phyloP scores from a whole-genome alignment of 257 asterid species.

The Linderniella brevidens region DNA sequence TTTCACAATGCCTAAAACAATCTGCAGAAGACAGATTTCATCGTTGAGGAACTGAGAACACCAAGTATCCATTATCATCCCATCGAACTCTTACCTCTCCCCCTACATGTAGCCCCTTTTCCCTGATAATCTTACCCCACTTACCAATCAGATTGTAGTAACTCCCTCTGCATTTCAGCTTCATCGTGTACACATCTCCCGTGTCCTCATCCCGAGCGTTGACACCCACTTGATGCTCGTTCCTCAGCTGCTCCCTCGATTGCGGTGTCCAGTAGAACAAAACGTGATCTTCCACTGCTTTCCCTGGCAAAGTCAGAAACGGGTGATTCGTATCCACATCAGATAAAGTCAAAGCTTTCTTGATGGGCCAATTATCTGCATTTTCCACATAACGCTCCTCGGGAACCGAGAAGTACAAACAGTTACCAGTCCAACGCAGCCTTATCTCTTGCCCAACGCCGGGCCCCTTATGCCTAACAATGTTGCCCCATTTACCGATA shows the following conservation, averaged over 20 bases:
- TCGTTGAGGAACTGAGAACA: slow-evolving; percentile 40
- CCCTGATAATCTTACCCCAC: slow-evolving; percentile 65
- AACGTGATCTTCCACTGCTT: slow-evolving; percentile 55
- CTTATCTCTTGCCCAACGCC: slow-evolving; percentile 56
- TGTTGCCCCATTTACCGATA: slow-evolving; percentile 60
- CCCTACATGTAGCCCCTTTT: slow-evolving; percentile 42
- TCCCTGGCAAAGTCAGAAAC: slow-evolving; percentile 61
- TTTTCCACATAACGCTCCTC: slow-evolving; percentile 26
- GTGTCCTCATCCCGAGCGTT: slow-evolving; percentile 59
- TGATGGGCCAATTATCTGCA: slow-evolving; percentile 51
- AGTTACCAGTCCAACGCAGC: slow-evolving; percentile 40
- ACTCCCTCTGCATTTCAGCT: too few species aligned
- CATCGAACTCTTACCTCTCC: slow-evolving; percentile 51
- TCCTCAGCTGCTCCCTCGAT: slow-evolving; percentile 49
- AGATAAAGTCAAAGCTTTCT: slow-evolving; percentile 51
- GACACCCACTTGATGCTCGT: slow-evolving; percentile 44
- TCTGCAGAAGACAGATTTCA: not conserved
- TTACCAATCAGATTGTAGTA: slow-evolving; percentile 66
- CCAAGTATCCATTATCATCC: slow-evolving; percentile 49
- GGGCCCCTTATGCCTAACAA: slow-evolving; percentile 45
- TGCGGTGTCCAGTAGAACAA: slow-evolving; percentile 42
- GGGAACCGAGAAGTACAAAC: slow-evolving; percentile 56
- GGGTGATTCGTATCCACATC: slow-evolving; percentile 71
- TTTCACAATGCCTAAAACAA: too few species aligned
- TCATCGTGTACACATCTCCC: slow-evolving; percentile 38